These are phyloP conservation scores for Spergularia azorica DNA, from an alignment of 179 eudicot species.

Conservation along the genomic window DNA sequence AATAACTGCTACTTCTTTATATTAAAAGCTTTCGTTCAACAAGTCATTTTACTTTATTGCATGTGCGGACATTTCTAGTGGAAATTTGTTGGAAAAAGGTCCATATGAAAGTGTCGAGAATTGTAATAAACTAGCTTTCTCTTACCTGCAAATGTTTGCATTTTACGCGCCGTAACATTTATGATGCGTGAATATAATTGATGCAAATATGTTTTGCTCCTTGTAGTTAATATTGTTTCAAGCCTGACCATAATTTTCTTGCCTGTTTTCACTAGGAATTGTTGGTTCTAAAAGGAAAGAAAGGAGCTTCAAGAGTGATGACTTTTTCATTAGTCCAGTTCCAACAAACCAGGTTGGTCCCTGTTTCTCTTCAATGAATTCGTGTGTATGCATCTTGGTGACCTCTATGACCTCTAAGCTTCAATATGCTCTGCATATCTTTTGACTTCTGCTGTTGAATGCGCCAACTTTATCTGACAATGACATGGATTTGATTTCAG, in stretches of 20 bases:
- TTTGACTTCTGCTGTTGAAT: neutral
- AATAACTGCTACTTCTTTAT: too few relatives aligned
- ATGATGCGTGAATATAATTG: too few relatives aligned
- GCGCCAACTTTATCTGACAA: neutral
- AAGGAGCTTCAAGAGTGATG: slow-evolving; percentile 78
- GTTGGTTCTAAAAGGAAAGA: slow-evolving; percentile 85
- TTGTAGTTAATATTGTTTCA: neutral
- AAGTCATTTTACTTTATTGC: too few relatives aligned
- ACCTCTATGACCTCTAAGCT: neutral
- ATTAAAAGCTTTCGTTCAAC: too few relatives aligned
- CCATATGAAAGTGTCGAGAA: too few relatives aligned
- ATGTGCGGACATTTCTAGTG: too few relatives aligned
- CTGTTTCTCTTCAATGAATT: slow-evolving; percentile 3
- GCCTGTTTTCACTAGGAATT: slow-evolving; percentile 31
- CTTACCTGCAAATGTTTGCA: too few relatives aligned
- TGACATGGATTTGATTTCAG: slow-evolving; percentile 42
- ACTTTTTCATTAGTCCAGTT: slow-evolving; percentile 78
- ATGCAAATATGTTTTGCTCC: too few relatives aligned
- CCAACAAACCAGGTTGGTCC: slow-evolving; percentile 69
- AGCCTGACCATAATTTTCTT: neutral
- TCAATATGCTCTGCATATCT: neutral
- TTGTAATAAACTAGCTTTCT: too few relatives aligned
- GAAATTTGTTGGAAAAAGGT: too few relatives aligned
- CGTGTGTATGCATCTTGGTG: neutral
- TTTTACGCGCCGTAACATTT: too few relatives aligned